Evolutionary conservation across 768 basidiomycete genomes (phyloP).

Genomic region (Boletus reticulatus): DNA sequence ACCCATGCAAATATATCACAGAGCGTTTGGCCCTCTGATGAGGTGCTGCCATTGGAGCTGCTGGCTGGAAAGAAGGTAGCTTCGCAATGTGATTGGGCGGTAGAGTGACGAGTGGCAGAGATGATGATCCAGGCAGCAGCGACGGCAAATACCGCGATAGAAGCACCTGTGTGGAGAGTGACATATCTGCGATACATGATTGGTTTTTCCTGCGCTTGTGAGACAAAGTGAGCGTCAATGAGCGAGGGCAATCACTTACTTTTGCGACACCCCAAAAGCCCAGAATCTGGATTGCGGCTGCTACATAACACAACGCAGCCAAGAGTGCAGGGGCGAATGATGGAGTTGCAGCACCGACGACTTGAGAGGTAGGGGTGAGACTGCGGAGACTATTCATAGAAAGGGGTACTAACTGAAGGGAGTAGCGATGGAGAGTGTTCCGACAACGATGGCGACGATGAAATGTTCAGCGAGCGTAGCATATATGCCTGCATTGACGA

Average conservation of each 20-base stretch:
- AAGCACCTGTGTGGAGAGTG: slow-evolving; percentile 57
- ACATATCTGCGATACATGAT: slow-evolving; percentile 66
- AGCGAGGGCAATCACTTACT: slow-evolving; percentile 38
- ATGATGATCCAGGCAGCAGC: slow-evolving; percentile 80
- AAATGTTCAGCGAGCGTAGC: slow-evolving; percentile 75
- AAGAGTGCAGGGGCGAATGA: slow-evolving; percentile 73
- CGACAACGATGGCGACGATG: slow-evolving; percentile 60
- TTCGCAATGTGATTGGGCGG: slow-evolving; percentile 68
- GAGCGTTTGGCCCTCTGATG: slow-evolving; percentile 61
- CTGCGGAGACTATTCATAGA: background rate
- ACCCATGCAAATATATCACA: slow-evolving; percentile 94
- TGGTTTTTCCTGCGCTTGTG: slow-evolving; percentile 57
- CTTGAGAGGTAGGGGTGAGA: slow-evolving; percentile 37
- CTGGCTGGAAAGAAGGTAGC: slow-evolving; percentile 49
- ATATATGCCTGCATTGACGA: slow-evolving; percentile 90
- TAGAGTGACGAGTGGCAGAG: slow-evolving; percentile 73
- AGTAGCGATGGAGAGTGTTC: slow-evolving; percentile 72
- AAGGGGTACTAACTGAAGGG: slow-evolving; percentile 61
- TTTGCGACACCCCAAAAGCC: slow-evolving; percentile 84
- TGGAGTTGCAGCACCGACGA: slow-evolving; percentile 86
- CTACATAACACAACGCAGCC: slow-evolving; percentile 71
- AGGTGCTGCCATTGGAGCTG: slow-evolving; percentile 29
- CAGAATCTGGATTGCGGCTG: slow-evolving; percentile 72
- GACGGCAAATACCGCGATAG: slow-evolving; percentile 65
- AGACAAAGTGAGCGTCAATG: background rate